Evolutionary conservation across 441 rosid species (phyloP).

Genomic region (Corymbia citriodora): DNA sequence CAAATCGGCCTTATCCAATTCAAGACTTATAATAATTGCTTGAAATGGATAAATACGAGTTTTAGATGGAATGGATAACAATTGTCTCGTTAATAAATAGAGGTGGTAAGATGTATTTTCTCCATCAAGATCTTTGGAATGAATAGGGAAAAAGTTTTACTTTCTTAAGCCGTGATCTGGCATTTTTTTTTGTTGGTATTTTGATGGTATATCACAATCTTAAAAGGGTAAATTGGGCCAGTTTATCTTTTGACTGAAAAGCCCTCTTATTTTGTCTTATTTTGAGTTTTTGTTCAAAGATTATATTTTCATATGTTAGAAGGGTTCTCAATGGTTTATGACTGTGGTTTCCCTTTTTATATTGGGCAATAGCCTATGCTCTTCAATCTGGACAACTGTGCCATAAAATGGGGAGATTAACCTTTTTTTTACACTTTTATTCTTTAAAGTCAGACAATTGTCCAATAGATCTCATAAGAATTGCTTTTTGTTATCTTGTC

Average conservation of each 20-base stretch:
- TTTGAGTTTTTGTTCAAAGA: background rate
- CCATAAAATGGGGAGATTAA: background rate
- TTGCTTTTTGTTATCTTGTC: background rate
- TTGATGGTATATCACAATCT: background rate
- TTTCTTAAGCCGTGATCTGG: background rate
- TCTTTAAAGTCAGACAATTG: background rate
- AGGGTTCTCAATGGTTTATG: background rate
- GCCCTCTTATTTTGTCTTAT: background rate
- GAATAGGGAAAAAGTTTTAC: background rate
- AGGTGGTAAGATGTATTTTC: background rate
- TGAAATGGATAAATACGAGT: background rate
- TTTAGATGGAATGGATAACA: background rate
- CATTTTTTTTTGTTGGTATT: background rate
- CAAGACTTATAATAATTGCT: background rate
- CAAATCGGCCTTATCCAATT: background rate
- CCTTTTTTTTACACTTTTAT: background rate
- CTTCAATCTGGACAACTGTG: background rate
- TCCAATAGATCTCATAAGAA: background rate
- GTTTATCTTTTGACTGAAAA: background rate
- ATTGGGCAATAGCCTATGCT: background rate
- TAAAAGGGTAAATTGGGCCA: background rate
- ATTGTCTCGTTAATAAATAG: too few relatives aligned
- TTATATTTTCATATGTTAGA: background rate
- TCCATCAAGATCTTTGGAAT: background rate
- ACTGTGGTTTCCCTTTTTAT: background rate